Evolutionary conservation across 768 basidiomycete genomes (phyloP).

Genomic region (Lentinula sp.): DNA sequence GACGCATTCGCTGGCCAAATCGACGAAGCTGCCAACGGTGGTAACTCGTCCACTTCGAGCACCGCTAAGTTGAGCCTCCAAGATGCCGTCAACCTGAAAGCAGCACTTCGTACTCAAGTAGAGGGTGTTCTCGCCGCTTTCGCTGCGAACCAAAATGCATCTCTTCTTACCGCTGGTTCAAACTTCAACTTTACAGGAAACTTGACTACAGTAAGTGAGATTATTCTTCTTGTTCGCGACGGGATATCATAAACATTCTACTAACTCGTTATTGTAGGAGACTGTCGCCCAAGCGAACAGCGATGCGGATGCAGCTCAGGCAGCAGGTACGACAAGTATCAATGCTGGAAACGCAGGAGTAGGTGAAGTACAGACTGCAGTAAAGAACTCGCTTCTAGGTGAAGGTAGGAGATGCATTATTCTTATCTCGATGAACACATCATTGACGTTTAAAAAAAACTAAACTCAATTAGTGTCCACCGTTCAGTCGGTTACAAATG

Average conservation of each 20-base stretch:
- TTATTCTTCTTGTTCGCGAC: not conserved
- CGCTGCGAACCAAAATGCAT: slow-evolving; percentile 2
- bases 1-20: slow-evolving; percentile 17
- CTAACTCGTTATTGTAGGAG: slow-evolving; percentile 2
- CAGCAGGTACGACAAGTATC: slow-evolving; percentile 14
- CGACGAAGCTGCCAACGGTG: slow-evolving; percentile 14
- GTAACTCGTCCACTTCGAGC: slow-evolving; percentile 14
- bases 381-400: slow-evolving; percentile 16
- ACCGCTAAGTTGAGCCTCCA: slow-evolving; percentile 12
- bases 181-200: slow-evolving; percentile 1
- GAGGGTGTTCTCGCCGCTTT: slow-evolving; percentile 1
- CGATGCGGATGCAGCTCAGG: slow-evolving; percentile 10
- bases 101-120: slow-evolving; percentile 16
- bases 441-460: not conserved
- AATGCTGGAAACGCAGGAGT: slow-evolving; percentile 20
- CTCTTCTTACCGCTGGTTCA: not conserved
- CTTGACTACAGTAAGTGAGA: slow-evolving; percentile 6
- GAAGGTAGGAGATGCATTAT: slow-evolving; percentile 8
- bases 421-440: not conserved
- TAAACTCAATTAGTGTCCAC: not conserved
- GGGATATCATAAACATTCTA: not conserved
- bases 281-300: slow-evolving; percentile 13
- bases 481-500: not conserved
- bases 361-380: slow-evolving; percentile 13
- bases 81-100: slow-evolving; percentile 17